phyloP scores from a whole-genome alignment of 306 rosid species.

The Prunus padus region DNA sequence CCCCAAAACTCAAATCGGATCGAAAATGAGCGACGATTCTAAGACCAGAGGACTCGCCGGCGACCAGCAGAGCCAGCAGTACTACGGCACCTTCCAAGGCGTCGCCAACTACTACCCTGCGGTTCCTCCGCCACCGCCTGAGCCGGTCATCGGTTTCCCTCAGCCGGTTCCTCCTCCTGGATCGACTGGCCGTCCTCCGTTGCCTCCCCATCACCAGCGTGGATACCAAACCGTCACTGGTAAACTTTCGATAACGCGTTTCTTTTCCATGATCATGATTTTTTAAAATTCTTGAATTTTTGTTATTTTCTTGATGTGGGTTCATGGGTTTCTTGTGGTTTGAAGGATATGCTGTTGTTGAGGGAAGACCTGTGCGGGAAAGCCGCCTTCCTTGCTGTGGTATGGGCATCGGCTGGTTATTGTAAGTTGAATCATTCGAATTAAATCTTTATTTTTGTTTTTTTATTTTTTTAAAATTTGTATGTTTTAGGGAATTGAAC shows the following conservation, averaged over 20 bases:
- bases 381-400: slow-evolving; percentile 76
- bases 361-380: slow-evolving; percentile 53
- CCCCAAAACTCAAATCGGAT: slow-evolving; percentile 1
- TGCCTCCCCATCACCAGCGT: slow-evolving; percentile 34
- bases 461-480: too few species aligned
- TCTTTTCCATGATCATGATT: not conserved
- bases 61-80: slow-evolving; percentile 39
- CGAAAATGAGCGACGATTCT: slow-evolving; percentile 47
- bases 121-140: slow-evolving; percentile 36
- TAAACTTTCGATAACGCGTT: not conserved
- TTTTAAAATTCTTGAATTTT: not conserved
- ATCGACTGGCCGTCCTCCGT: slow-evolving; percentile 22
- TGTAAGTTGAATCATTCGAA: slow-evolving; percentile 47
- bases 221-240: slow-evolving; percentile 57
- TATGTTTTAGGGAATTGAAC: not conserved
- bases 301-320: not conserved
- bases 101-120: slow-evolving; percentile 65
- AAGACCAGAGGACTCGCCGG: slow-evolving; percentile 31
- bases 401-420: slow-evolving; percentile 71
- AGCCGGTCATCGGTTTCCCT: slow-evolving; percentile 49
- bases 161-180: slow-evolving; percentile 39
- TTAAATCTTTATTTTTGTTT: not conserved
- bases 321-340: not conserved
- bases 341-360: slow-evolving; percentile 64
- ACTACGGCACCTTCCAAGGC: slow-evolving; percentile 90